Conservation (phyloP, 1,284 basidiomycete species). For the Porodaedalea pini region DNA sequence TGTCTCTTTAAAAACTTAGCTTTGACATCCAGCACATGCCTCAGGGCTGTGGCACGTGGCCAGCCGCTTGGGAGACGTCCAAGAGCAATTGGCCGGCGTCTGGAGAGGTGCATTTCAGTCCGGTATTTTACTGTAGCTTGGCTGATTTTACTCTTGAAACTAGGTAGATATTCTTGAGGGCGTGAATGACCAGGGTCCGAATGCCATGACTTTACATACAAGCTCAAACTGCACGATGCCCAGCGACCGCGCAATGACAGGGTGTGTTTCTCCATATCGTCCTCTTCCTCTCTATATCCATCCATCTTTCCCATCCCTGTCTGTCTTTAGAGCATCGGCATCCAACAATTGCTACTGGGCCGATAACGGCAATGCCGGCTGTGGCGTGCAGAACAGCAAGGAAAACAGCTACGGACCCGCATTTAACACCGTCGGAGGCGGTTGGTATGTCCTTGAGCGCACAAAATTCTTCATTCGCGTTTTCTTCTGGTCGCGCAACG, state of each 20-base stretch:
- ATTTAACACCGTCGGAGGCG: conserved; percentile 59
- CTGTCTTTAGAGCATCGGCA: conserved; percentile 31
- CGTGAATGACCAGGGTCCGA: conserved; percentile 34
- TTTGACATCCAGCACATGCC: conserved; percentile 46
- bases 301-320: neutral
- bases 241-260: conserved; percentile 19
- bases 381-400: conserved; percentile 49
- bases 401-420: conserved; percentile 49
- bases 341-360: conserved; percentile 49
- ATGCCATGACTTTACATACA: conserved; percentile 42
- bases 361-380: conserved; percentile 58
- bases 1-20: conserved; percentile 19
- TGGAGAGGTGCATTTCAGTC: conserved; percentile 21
- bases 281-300: no score
- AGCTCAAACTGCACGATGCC: conserved; percentile 31
- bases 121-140: neutral
- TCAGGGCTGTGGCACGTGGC: conserved; percentile 57
- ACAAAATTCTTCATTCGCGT: conserved; percentile 42
- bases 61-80: conserved; percentile 41
- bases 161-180: conserved; percentile 40
- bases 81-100: conserved; percentile 33
- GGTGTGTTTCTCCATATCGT: conserved; percentile 23
- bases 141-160: conserved; percentile 20
- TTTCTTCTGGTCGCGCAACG: conserved; percentile 49
- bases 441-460: conserved; percentile 53